Evolutionary conservation across 2,329 filamentous ascomycete species (phyloP), one percentile per base, ranked within the genome.

Genomic region (Phialophora macrospora): DNA sequence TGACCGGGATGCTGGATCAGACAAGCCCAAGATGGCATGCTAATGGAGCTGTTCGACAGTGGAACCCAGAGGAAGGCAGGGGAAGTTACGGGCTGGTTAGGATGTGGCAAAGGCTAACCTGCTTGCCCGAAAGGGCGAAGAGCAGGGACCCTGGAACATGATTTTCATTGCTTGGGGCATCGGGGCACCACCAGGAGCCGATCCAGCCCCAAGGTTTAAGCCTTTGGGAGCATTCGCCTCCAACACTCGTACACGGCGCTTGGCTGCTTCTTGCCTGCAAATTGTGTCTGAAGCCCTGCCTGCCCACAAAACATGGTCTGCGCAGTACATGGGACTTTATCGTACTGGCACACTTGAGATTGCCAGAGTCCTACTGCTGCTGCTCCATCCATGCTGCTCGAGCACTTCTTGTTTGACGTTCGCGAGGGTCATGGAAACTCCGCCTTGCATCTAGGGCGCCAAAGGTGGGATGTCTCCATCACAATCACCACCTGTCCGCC

Each of bases 1-100:
- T 14, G 56, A 49, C 38, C 30, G 26, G 56, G 56, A 28, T 57
- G 32, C 22, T 56, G 34, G 34, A 46, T 44, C 38, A 46, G 41
- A 59, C n/a, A 12, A 26, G 41, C 28, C 26, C 41, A 41, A 59
- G 56, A n/a, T 59, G 56, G 41, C 38, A 32, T 48, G 56, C 46
- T 32, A 38, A 49, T 49, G 56, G 56, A 58, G 34, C n/a, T 58
- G 55, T 28, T 48, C 6, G 38, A 52, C 48, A 52, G 48, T 52
- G 48, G 48, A 24, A 52, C 48, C 48, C 26, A 44, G 38, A 44
- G 38, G 14, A 26, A 22, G 14, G 22, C 48, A 51, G 22, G 48
- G 48, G 22, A 49, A 22, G 48, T 24, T n/a, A 51, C 17, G 48
- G 20, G 20, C 20, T 28, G 48, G 48, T 51, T 5, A 51, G 48